phyloP scores from a whole-genome alignment of 2,329 filamentous ascomycete species.

The Cyphellophora attinorum region DNA sequence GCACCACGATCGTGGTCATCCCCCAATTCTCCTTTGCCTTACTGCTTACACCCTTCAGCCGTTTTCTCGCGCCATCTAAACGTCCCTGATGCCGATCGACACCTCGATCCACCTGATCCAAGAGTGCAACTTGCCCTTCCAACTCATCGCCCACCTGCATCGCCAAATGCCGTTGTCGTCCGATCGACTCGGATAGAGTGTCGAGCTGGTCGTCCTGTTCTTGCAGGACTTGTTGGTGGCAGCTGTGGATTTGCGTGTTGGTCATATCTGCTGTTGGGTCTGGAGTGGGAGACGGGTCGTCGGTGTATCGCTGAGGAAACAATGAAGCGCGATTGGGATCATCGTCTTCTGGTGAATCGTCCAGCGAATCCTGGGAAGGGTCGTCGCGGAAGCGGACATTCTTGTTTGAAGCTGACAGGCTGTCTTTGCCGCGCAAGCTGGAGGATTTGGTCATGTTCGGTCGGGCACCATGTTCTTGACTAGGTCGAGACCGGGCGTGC shows the following conservation, averaged over 20 bases:
- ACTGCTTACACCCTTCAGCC: slow-evolving; percentile 61
- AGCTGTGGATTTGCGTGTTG: slow-evolving; percentile 79
- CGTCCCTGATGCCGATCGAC: slow-evolving; percentile 72
- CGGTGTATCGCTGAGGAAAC: slow-evolving; percentile 39
- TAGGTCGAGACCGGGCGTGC: slow-evolving; percentile 40
- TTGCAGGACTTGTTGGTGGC: slow-evolving; percentile 70
- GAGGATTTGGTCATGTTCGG: slow-evolving; percentile 15
- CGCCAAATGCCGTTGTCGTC: slow-evolving; percentile 80
- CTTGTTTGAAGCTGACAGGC: slow-evolving; percentile 37
- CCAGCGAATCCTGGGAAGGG: slow-evolving; percentile 28
- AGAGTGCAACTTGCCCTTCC: slow-evolving; percentile 75
- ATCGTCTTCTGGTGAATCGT: slow-evolving; percentile 36
- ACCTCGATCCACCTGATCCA: slow-evolving; percentile 78
- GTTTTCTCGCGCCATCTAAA: slow-evolving; percentile 63
- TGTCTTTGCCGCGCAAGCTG: slow-evolving; percentile 1
- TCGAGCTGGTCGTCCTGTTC: slow-evolving; percentile 95
- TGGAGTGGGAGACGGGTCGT: slow-evolving; percentile 42
- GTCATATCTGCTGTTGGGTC: slow-evolving; percentile 54
- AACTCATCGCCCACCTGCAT: slow-evolving; percentile 96
- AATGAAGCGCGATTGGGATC: slow-evolving; percentile 48
- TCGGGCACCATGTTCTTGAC: slow-evolving; percentile 20
- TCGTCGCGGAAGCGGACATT: slow-evolving; percentile 80
- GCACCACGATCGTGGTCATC: slow-evolving; percentile 67
- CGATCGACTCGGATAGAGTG: slow-evolving; percentile 71
- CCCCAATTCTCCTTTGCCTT: slow-evolving; percentile 80